Conservation (phyloP, 768 basidiomycete species). For the Russula griseocarnosa region DNA sequence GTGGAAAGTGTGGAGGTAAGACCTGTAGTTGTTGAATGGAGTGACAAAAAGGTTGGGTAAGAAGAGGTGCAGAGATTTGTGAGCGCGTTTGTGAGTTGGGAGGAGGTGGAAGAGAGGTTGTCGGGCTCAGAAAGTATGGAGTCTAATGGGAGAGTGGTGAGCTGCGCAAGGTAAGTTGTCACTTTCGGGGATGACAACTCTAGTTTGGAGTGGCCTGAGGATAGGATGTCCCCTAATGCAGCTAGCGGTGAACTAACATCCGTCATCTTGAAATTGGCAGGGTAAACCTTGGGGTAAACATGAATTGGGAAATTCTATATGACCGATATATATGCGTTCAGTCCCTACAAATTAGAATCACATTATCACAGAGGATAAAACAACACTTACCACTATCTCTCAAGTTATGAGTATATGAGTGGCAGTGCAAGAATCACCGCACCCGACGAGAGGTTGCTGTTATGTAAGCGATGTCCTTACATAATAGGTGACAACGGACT, state of each 20-base stretch:
- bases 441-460: too few species aligned
- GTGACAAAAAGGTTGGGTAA: constrained; percentile 87
- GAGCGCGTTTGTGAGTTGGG: constrained; percentile 83
- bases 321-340: too few species aligned
- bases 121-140: constrained; percentile 72
- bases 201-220: constrained; percentile 15
- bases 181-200: constrained; percentile 31
- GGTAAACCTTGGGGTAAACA: too few species aligned
- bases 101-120: constrained; percentile 74
- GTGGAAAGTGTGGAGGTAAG: constrained; percentile 69
- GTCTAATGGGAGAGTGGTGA: constrained; percentile 62
- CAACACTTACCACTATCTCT: too few species aligned
- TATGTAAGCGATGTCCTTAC: too few species aligned
- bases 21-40: constrained; percentile 74
- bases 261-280: background rate
- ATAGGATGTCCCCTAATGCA: constrained; percentile 13
- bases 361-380: too few species aligned
- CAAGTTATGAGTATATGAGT: too few species aligned
- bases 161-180: constrained; percentile 54
- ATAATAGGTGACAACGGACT: too few species aligned
- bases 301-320: too few species aligned
- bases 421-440: too few species aligned
- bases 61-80: constrained; percentile 88
- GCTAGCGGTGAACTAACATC: background rate
- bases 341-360: too few species aligned